Base-by-base conservation (phyloP, 2,329 filamentous ascomycete species). In the Paecilomyces fulvus region DNA sequence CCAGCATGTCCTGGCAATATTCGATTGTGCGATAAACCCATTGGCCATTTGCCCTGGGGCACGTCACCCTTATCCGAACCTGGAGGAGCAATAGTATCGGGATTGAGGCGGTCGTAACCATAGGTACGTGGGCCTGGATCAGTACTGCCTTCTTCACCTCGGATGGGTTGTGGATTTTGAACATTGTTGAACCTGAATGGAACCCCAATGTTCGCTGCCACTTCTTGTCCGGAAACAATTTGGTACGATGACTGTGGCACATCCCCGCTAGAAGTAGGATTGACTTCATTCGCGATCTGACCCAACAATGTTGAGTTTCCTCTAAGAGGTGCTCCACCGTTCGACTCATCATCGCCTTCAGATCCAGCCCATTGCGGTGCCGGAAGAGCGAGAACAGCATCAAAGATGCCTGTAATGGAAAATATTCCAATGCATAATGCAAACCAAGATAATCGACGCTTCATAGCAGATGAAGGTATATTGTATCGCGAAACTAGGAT, bases 1-100 rank as follows among this genome's bases (percentile, higher is more conserved):
- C 79, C 79, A 0, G 77, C 67, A 51, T 70, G 55, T 25, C 72
- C 63, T 52, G 64, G 65, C 8, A 76, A 75, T 11, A 69, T 59
- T 10, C 75, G 67, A 58, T 77, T 78, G 57, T 77, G 74, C 48
- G 59, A 62, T n/a, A 80, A 63, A 2, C 76, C 77, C 56, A 82
- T 66, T 0, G 78, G 77, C 79, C 80, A 82, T 69, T 31, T 73
- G 66, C 17, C 79, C 78, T 9, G 64, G 60, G 28, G 20, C 21
- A 56, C 48, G 0, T 51, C 49, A 20, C 46, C 46, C 3, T 49
- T 49, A 25, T 55, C 54, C 21, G 52, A 30, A 54, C 25, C 52
- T 20, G 58, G 58, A 11, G 59, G 55, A 11, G 53, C 58, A 30
- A 59, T 52, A 5, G 53, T 31, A 25, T 61, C 58, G 14, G 55